A percentile compares a stretch with the other conserved stretches of the same genome.
phyloP scores from a whole-genome alignment of 768 basidiomycete species.

The Rhizopogon sp. region DNA sequence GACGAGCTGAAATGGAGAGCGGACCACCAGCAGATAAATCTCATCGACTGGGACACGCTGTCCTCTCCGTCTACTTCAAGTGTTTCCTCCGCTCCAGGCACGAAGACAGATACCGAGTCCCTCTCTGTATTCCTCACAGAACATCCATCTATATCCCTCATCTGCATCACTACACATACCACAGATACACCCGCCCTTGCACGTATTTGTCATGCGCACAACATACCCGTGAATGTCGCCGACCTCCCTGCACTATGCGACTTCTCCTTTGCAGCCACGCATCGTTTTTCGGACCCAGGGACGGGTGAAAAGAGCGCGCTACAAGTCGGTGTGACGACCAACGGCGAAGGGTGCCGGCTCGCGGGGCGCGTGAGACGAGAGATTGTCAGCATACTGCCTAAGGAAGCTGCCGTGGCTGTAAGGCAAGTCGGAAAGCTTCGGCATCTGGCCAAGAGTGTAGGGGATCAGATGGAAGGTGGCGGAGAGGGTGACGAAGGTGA shows the following conservation, averaged over 20 bases:
- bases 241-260: conserved; percentile 86
- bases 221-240: conserved; percentile 80
- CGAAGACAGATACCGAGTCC: conserved; percentile 35
- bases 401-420: conserved; percentile 70
- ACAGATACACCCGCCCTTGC: conserved; percentile 50
- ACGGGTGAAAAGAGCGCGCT: conserved; percentile 45
- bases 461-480: conserved; percentile 10
- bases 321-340: conserved; percentile 84
- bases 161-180: conserved; percentile 71
- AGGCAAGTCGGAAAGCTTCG: conserved; percentile 69
- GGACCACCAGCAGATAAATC: conserved; percentile 46
- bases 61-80: conserved; percentile 29
- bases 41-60: conserved; percentile 51
- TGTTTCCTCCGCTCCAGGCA: background rate
- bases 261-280: conserved; percentile 81
- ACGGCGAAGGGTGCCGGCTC: conserved; percentile 86
- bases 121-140: conserved; percentile 43
- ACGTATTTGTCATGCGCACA: conserved; percentile 44
- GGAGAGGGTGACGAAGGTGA: conserved; percentile 45
- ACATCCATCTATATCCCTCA: conserved; percentile 38
- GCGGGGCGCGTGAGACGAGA: conserved; percentile 77
- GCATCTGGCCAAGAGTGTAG: conserved; percentile 36
- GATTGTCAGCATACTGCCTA: conserved; percentile 69
- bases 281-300: conserved; percentile 63
- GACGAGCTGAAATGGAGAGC: conserved; percentile 70